Conservation (phyloP, 2,329 filamentous ascomycete species). For the Epichloe festucae region DNA sequence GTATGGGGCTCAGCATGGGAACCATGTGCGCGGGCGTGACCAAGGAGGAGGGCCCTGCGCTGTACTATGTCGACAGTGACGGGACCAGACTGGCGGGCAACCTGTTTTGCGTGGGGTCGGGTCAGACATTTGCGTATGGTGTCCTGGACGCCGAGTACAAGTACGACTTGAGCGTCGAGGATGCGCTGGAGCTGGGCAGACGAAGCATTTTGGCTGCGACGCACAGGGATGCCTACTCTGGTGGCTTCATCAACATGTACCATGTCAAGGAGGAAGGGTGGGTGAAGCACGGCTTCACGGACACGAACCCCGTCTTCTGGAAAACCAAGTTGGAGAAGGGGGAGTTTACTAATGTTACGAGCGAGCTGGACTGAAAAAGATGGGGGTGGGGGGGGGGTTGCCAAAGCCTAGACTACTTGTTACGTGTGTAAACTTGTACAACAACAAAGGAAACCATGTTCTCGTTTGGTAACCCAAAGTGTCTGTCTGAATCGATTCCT, state of each 20-base stretch:
- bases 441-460: too few relatives aligned
- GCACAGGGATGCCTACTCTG: slow-evolving; percentile 95
- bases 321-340: slow-evolving; percentile 97
- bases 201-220: slow-evolving; percentile 92
- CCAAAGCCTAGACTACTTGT: too few relatives aligned
- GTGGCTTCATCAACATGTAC: slow-evolving; percentile 97
- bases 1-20: slow-evolving; percentile 96
- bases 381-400: too few relatives aligned
- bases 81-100: slow-evolving; percentile 87
- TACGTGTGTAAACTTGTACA: too few relatives aligned
- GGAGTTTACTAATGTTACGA: slow-evolving; percentile 96
- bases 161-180: slow-evolving; percentile 77
- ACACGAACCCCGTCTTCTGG: slow-evolving; percentile 99
- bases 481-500: too few relatives aligned
- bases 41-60: slow-evolving; percentile 84
- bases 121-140: slow-evolving; percentile 97
- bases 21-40: slow-evolving; percentile 99
- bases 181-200: slow-evolving; percentile 79
- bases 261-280: slow-evolving; percentile 98
- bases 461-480: too few relatives aligned
- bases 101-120: slow-evolving; percentile 94
- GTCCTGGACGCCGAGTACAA: slow-evolving; percentile 91
- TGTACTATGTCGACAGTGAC: slow-evolving; percentile 96
- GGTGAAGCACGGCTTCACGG: slow-evolving; percentile 97
- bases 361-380: slow-evolving; percentile 39